phyloP scores from a whole-genome alignment of 73 alveolate species.

The Loxodes magnus region DNA sequence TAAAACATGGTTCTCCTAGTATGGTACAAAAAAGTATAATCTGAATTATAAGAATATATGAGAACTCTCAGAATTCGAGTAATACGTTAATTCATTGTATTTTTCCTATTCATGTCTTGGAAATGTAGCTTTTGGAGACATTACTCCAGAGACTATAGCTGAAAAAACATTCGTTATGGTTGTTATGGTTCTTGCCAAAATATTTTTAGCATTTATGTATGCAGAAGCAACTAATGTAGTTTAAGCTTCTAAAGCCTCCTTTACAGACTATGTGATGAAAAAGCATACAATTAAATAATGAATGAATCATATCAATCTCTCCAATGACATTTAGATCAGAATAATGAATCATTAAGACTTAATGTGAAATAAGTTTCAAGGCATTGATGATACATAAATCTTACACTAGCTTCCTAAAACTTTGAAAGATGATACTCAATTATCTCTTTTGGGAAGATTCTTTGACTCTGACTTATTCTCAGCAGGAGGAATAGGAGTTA shows the following conservation, averaged over 20 bases:
- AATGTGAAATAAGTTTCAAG: constrained; percentile 37
- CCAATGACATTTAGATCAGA: constrained; percentile 11
- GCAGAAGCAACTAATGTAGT: constrained; percentile 34
- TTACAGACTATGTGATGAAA: constrained; percentile 15
- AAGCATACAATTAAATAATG: constrained; percentile 11
- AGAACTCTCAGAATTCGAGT: too few species aligned
- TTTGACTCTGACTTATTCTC: constrained; percentile 27
- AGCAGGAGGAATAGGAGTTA: constrained; percentile 26
- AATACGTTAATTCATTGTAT: constrained; percentile 22
- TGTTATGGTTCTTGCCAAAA: constrained; percentile 22
- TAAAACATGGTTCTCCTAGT: background rate
- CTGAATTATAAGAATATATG: too few species aligned
- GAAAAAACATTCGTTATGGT: constrained; percentile 29
- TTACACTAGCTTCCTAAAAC: constrained; percentile 31
- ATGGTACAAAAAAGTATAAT: constrained; percentile 3
- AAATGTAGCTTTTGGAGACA: constrained; percentile 40
- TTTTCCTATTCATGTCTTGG: constrained; percentile 30
- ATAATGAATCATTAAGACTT: constrained; percentile 18
- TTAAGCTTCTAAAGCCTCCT: constrained; percentile 12
- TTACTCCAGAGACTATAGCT: constrained; percentile 23
- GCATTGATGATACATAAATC: constrained; percentile 24
- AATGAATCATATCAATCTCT: constrained; percentile 14
- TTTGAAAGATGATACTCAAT: constrained; percentile 16
- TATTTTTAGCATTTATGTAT: constrained; percentile 27
- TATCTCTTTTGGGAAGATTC: constrained; percentile 20